A percentile compares a stretch with the other conserved stretches of the same genome.
Evolutionary conservation across 2,329 filamentous ascomycete species (phyloP).

Genomic region (Arachnomyces sp.): DNA sequence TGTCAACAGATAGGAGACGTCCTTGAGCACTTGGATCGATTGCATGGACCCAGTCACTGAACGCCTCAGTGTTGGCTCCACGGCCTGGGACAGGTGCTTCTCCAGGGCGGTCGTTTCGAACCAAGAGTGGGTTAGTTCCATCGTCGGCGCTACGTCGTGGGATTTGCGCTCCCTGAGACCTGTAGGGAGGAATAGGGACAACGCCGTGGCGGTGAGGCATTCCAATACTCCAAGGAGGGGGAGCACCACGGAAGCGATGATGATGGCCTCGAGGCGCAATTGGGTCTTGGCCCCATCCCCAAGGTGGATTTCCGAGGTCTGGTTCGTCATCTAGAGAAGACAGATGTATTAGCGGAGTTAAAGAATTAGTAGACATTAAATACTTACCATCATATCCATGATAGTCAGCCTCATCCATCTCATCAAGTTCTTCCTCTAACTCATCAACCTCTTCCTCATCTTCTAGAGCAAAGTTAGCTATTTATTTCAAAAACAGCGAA

Average conservation of each 20-base stretch:
- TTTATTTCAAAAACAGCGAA: not conserved
- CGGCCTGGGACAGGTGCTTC: slow-evolving; percentile 29
- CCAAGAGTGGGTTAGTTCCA: slow-evolving; percentile 76
- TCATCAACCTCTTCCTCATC: slow-evolving; percentile 48
- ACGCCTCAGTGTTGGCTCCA: slow-evolving; percentile 30
- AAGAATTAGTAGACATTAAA: not conserved
- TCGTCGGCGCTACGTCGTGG: slow-evolving; percentile 60
- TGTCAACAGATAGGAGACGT: slow-evolving; percentile 39
- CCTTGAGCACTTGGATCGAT: slow-evolving; percentile 40
- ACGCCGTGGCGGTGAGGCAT: slow-evolving; percentile 44
- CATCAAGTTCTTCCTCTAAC: slow-evolving; percentile 31
- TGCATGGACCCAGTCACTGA: slow-evolving; percentile 46
- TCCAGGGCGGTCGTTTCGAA: slow-evolving; percentile 44
- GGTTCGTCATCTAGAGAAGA: slow-evolving; percentile 26
- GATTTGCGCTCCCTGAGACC: slow-evolving; percentile 35
- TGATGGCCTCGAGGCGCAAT: slow-evolving; percentile 34
- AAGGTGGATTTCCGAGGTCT: slow-evolving; percentile 29
- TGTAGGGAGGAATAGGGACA: slow-evolving; percentile 34
- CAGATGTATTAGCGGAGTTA: slow-evolving; percentile 23
- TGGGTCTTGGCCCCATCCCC: slow-evolving; percentile 48
- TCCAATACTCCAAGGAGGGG: slow-evolving; percentile 55
- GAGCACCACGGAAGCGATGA: slow-evolving; percentile 49
- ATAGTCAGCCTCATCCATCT: slow-evolving; percentile 37
- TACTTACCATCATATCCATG: slow-evolving; percentile 30
- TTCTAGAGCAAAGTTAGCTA: slow-evolving; percentile 34